Base-by-base conservation (phyloP, 2,329 filamentous ascomycete species). In the Sphaerulina musiva region DNA sequence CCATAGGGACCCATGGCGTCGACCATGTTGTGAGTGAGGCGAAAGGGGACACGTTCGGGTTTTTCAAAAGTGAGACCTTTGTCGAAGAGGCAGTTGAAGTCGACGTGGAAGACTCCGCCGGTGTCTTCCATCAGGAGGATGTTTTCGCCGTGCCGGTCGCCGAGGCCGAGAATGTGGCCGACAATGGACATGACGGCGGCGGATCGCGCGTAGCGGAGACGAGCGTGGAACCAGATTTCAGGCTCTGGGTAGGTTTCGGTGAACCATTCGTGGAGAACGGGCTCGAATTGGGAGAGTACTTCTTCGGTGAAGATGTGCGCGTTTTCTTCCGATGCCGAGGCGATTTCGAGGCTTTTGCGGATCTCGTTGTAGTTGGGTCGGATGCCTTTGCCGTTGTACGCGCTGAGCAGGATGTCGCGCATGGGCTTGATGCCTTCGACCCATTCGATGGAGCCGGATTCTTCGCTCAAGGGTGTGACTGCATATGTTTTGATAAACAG, bases 111-210 rank as follows among this genome's bases (percentile, higher is more conserved):
- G 2, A 95, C 84, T 48, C 92, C 92, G 43, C 95, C 93, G 60
- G 90, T 95, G 53, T 87, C 86, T 74, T 97, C 89, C 70, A 97
- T 90, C 32, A 98, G 83, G 31, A 96, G 81, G 52, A 99, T 89
- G 71, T 99, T 99, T 71, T 98, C 93, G 55, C 92, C 92, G 72
- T 99, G 93, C 3, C 93, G 85, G 72, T 99, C 93, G 39, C 93
- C 93, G 0, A 99, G 78, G 56, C 83, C 93, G 4, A 99, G 80
- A 46, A 97, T 91, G 53, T 95, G 95, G 47, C 93, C 93, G 4
- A 95, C 89, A 82, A 99, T 98, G n/a, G 90, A 95, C 91, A 98
- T 98, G 62, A 98, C 93, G 9, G 95, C 93, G 65, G 88, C 92
- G 1, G 93, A 95, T 3, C 93, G 83, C 2, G 93, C 95, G 72